phyloP scores from a whole-genome alignment of 768 basidiomycete species.

The Leccinum obscurum region DNA sequence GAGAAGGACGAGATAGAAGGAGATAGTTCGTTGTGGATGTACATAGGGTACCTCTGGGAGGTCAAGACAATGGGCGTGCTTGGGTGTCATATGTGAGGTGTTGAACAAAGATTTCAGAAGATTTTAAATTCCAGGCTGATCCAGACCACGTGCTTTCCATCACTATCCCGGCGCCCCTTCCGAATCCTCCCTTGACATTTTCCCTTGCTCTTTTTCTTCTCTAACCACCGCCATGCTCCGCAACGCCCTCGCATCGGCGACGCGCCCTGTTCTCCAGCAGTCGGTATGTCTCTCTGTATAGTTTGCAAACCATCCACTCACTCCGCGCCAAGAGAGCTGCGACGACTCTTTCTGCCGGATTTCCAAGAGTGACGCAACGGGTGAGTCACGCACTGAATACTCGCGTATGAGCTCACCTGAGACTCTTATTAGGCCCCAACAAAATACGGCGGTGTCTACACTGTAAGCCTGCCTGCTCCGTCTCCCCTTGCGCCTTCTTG shows the following conservation, averaged over 20 bases:
- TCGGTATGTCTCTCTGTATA: slow-evolving; percentile 44
- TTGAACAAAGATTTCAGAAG: not conserved
- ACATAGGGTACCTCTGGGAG: slow-evolving; percentile 39
- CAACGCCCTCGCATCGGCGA: slow-evolving; percentile 56
- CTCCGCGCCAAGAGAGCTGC: slow-evolving; percentile 54
- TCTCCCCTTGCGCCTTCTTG: slow-evolving; percentile 15
- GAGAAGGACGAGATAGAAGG: slow-evolving; percentile 62
- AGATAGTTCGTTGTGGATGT: slow-evolving; percentile 41
- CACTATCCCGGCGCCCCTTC: slow-evolving; percentile 12
- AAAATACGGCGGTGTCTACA: slow-evolving; percentile 93
- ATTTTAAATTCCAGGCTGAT: slow-evolving; percentile 6
- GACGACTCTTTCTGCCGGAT: slow-evolving; percentile 76
- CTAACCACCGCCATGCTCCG: slow-evolving; percentile 52
- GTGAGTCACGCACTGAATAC: slow-evolving; percentile 41
- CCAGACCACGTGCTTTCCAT: not conserved
- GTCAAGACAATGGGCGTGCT: not conserved
- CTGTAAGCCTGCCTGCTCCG: slow-evolving; percentile 47
- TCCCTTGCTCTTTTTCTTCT: slow-evolving; percentile 16
- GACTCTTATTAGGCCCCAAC: slow-evolving; percentile 66
- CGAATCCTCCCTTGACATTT: slow-evolving; percentile 35
- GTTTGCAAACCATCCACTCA: not conserved
- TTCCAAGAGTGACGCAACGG: slow-evolving; percentile 70
- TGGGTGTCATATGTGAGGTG: slow-evolving; percentile 1
- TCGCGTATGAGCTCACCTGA: slow-evolving; percentile 2
- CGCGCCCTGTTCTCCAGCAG: slow-evolving; percentile 53